Base-by-base conservation (phyloP, 345 rosid genomes). In the Alliaria petiolata region DNA sequence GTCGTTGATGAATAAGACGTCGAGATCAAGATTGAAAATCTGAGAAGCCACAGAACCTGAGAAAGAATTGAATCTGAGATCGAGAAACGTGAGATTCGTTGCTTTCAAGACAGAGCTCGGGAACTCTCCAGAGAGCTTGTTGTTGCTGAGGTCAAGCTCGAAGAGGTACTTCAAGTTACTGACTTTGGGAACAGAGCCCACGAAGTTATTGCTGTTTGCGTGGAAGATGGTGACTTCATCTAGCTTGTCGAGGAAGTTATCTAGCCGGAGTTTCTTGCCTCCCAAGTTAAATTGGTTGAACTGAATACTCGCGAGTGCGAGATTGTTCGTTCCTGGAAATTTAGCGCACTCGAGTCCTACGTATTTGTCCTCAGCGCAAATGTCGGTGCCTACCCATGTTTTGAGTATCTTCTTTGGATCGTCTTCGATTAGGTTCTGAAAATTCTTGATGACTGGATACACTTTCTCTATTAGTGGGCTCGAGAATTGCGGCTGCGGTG, bases 121-220 rank as follows among this genome's bases (percentile, higher is more conserved):
- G 39, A 92, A 92, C 13, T 83, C 82, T 22, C 98, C 96, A 2
- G 95, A 77, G 64, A 90, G 81, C 28, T 66, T 77, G 78, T 92
- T 92, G 81, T 88, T 90, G 52, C 96, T 92, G 7, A 90, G 76
- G 54, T 92, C 98, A 55, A 92, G 85, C 85, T 90, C 98, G 65
- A 86, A 90, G 25, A 92, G 81, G 64, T 85, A 92, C 16, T 69
- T 81, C 56, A 92, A 89, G 44, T 85, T 82, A 61, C 84, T 72
- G 10, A 93, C 66, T 13, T 70, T 66, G 0, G 93, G 85, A 64
- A 93, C 56, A 5, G 82, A 52, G 1, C 98, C 98, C 0, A 81
- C 16, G 47, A 93, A 93, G 51, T 75, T 78, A 80, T 93, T 90
- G 70, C 89, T 87, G 66, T 93, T 93, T 9, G 96, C 98, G 17